phyloP scores from a whole-genome alignment of 1,284 basidiomycete species.

The Cryptococcus sp. region DNA sequence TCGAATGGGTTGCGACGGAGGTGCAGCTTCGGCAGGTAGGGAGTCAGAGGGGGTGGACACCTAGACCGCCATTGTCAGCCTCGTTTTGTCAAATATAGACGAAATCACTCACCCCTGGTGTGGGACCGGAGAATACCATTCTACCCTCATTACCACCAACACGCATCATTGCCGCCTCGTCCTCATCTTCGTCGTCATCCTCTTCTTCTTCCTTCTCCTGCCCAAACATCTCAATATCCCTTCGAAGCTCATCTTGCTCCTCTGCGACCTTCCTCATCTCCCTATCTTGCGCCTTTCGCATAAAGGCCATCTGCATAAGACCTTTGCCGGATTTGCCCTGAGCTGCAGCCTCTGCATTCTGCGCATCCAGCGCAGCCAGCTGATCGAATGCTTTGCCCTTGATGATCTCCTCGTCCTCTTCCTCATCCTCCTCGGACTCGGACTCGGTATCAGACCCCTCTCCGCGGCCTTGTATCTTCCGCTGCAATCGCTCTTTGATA shows the following conservation, averaged over 20 bases:
- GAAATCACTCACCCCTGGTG: constrained; percentile 11
- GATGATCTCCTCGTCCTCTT: constrained; percentile 59
- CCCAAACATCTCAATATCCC: constrained; percentile 61
- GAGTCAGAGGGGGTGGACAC: no score
- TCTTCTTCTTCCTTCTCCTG: constrained; percentile 58
- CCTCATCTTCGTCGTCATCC: constrained; percentile 55
- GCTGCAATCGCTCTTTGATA: constrained; percentile 74
- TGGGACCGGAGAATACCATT: constrained; percentile 55
- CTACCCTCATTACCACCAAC: constrained; percentile 56
- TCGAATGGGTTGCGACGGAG: constrained; percentile 26
- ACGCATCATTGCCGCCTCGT: constrained; percentile 45
- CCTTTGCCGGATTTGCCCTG: constrained; percentile 59
- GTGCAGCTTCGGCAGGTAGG: neutral
- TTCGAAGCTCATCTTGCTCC: constrained; percentile 68
- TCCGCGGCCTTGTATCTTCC: constrained; percentile 61
- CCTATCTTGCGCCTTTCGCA: constrained; percentile 81
- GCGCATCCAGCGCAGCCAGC: constrained; percentile 59
- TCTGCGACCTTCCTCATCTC: constrained; percentile 62
- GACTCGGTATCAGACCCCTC: constrained; percentile 56
- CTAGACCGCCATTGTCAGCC: neutral
- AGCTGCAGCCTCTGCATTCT: constrained; percentile 42
- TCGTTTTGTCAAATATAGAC: neutral
- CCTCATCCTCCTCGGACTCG: constrained; percentile 57
- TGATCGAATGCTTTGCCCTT: constrained; percentile 73
- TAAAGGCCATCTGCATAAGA: constrained; percentile 91